Evolutionary conservation across 164 flowering plant genomes (phyloP).

Genomic region (Macadamia tetraphylla): DNA sequence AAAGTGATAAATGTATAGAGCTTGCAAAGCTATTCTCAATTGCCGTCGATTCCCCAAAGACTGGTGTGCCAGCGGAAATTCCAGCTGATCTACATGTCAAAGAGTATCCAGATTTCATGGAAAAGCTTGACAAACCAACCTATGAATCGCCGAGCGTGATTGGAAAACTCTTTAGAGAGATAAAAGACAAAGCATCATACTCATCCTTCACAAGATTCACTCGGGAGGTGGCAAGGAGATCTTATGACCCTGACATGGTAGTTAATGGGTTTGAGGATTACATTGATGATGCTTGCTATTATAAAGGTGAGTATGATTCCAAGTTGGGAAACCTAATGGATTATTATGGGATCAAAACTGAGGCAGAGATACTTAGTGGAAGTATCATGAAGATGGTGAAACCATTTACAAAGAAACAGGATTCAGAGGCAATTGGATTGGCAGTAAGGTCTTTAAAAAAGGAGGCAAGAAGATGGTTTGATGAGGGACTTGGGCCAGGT

Average conservation of each 20-base stretch:
- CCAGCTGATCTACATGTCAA: slow-evolving; percentile 49
- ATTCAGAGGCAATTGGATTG: slow-evolving; percentile 40
- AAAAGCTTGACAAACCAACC: slow-evolving; percentile 62
- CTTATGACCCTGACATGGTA: slow-evolving; percentile 58
- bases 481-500: slow-evolving; percentile 15
- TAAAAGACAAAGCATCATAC: not conserved
- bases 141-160: slow-evolving; percentile 53
- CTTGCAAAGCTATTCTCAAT: slow-evolving; percentile 64
- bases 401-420: slow-evolving; percentile 39
- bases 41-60: slow-evolving; percentile 86
- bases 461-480: slow-evolving; percentile 58
- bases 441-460: slow-evolving; percentile 56
- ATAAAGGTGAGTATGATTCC: slow-evolving; percentile 47
- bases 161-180: slow-evolving; percentile 38
- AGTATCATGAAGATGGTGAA: slow-evolving; percentile 44
- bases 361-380: slow-evolving; percentile 48
- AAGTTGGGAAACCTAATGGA: slow-evolving; percentile 58
- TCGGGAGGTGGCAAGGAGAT: slow-evolving; percentile 33
- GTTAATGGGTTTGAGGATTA: slow-evolving; percentile 50
- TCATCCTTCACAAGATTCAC: slow-evolving; percentile 23
- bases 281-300: slow-evolving; percentile 42
- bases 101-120: slow-evolving; percentile 89
- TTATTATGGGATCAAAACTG: slow-evolving; percentile 30
- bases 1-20: slow-evolving; percentile 44
- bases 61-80: slow-evolving; percentile 75